phyloP scores from a whole-genome alignment of 2,329 filamentous ascomycete species.

The Ceratocystis colombiana region DNA sequence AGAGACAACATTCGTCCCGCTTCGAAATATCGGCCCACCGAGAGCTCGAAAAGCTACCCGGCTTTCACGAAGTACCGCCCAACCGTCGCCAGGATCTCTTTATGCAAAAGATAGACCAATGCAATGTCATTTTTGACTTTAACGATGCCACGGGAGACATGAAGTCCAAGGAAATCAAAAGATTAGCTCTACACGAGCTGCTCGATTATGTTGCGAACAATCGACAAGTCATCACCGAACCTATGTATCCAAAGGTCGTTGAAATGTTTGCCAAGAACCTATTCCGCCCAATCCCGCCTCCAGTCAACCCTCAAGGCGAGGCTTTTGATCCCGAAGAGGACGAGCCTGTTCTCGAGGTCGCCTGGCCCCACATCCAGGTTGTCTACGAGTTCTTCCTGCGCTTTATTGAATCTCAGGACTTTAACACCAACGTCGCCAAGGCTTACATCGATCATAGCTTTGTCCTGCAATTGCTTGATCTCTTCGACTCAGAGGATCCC shows the following conservation, averaged over 20 bases:
- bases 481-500: constrained; percentile 97
- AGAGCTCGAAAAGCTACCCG: constrained; percentile 91
- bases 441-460: constrained; percentile 98
- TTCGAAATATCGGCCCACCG: constrained; percentile 97
- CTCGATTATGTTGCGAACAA: constrained; percentile 98
- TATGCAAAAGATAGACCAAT: constrained; percentile 99
- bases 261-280: constrained; percentile 99
- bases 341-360: constrained; percentile 92
- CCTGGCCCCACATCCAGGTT: constrained; percentile 98
- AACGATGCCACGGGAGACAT: constrained; percentile 97
- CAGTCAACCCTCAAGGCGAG: constrained; percentile 94
- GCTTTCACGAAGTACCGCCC: constrained; percentile 94
- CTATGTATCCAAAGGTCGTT: constrained; percentile 96
- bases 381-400: constrained; percentile 98
- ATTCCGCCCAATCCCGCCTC: constrained; percentile 91
- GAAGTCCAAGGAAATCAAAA: constrained; percentile 99
- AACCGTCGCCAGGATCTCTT: constrained; percentile 93
- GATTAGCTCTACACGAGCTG: constrained; percentile 86
- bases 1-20: constrained; percentile 91
- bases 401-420: constrained; percentile 98
- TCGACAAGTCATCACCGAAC: constrained; percentile 93
- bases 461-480: constrained; percentile 87
- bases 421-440: constrained; percentile 99
- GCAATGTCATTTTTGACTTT: constrained; percentile 99
- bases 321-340: constrained; percentile 98